Evolutionary conservation across 331 rosid species (phyloP).

Genomic region (Erythrophleum ivorense): DNA sequence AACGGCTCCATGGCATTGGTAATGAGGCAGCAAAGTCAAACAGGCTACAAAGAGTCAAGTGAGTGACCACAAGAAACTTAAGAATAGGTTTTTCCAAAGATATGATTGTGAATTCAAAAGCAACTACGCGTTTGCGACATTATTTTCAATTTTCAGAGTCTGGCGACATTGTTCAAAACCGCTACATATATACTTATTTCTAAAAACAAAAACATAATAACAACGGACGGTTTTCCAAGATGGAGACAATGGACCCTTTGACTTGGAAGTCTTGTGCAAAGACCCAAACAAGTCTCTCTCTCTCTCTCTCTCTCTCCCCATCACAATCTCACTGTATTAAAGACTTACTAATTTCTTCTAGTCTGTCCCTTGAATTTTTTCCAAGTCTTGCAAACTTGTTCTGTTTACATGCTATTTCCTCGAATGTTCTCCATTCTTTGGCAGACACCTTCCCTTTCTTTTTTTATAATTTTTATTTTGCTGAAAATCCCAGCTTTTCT

Average conservation of each 20-base stretch:
- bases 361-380: neutral
- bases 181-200: neutral
- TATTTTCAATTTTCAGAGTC: conserved; percentile 31
- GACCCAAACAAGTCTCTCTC: conserved; percentile 46
- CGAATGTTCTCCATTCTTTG: conserved; percentile 50
- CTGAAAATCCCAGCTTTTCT: too few relatives aligned
- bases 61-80: neutral
- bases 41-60: neutral
- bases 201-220: neutral
- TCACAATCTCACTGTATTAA: neutral
- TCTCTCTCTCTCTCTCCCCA: too few relatives aligned
- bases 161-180: neutral
- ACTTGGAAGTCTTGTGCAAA: conserved; percentile 70
- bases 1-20: too few relatives aligned
- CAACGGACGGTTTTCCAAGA: neutral
- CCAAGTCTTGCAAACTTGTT: conserved; percentile 43
- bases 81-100: neutral
- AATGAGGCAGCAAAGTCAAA: conserved; percentile 13
- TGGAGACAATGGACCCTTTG: conserved; percentile 47
- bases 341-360: conserved; percentile 20
- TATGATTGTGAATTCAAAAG: conserved; percentile 52
- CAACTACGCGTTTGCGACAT: conserved; percentile 61
- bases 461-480: too few relatives aligned
- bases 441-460: neutral
- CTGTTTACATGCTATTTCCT: conserved; percentile 48